A percentile compares a stretch with the other conserved stretches of the same genome.
Evolutionary conservation across 106 monocot species (phyloP).

Genomic region (Amphibolis antarctica): DNA sequence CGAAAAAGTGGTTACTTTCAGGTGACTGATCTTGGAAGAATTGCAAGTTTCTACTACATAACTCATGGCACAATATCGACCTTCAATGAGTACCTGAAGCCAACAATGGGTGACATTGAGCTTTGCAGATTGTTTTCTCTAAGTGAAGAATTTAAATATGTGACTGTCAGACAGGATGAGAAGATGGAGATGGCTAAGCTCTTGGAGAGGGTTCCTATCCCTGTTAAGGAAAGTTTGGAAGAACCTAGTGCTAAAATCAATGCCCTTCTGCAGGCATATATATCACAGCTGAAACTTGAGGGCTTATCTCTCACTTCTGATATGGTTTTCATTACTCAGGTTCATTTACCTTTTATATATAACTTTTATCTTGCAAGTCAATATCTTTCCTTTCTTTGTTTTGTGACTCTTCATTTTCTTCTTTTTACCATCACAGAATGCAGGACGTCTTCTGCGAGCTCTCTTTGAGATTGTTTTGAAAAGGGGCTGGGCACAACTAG

Average conservation of each 20-base stretch:
- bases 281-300: slow-evolving; percentile 85
- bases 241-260: slow-evolving; percentile 99
- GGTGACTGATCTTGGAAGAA: slow-evolving; percentile 88
- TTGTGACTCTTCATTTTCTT: neutral
- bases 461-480: slow-evolving; percentile 95
- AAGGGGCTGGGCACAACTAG: slow-evolving; percentile 90
- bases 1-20: slow-evolving; percentile 98
- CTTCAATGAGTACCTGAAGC: slow-evolving; percentile 91
- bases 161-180: slow-evolving; percentile 89
- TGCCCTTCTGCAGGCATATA: slow-evolving; percentile 94
- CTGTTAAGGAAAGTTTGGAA: slow-evolving; percentile 97
- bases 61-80: slow-evolving; percentile 95
- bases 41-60: slow-evolving; percentile 96
- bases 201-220: slow-evolving; percentile 92
- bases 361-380: neutral
- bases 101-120: slow-evolving; percentile 97
- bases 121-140: slow-evolving; percentile 89
- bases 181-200: slow-evolving; percentile 98
- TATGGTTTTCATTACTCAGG: slow-evolving; percentile 98
- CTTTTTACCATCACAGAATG: slow-evolving; percentile 36
- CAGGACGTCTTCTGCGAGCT: slow-evolving; percentile 87
- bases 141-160: slow-evolving; percentile 98
- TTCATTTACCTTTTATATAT: slow-evolving; percentile 6
- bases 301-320: slow-evolving; percentile 88
- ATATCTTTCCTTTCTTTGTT: neutral